phyloP scores from a whole-genome alignment of 805 yeast species.

The Nakazawaea ishiwadae region DNA sequence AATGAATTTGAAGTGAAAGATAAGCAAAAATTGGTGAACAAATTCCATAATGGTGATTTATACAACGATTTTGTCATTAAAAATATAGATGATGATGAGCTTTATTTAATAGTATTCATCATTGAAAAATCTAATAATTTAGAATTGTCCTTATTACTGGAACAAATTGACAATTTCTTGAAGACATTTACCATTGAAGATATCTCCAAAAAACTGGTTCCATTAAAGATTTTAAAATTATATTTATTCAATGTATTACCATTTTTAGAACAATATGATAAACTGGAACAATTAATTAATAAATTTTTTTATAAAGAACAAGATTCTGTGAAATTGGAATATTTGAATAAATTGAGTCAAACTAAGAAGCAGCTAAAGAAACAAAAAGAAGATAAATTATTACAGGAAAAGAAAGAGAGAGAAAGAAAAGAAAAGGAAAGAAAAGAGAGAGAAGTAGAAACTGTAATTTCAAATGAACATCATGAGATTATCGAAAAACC shows the following conservation, averaged over 20 bases:
- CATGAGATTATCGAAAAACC: no score
- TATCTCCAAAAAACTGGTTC: no score
- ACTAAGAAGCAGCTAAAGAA: background rate
- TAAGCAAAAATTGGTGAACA: background rate
- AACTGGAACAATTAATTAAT: constrained; percentile 15
- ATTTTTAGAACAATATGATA: constrained; percentile 15
- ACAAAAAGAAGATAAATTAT: background rate
- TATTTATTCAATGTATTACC: constrained; percentile 22
- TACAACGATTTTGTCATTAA: constrained; percentile 16
- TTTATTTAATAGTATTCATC: constrained; percentile 25
- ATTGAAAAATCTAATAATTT: constrained; percentile 25
- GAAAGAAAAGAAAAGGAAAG: no score
- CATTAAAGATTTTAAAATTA: constrained; percentile 19
- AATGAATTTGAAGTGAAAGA: constrained; percentile 10
- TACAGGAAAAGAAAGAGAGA: constrained; percentile 3
- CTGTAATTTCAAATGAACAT: background rate
- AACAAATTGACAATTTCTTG: constrained; percentile 22
- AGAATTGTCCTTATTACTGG: constrained; percentile 15
- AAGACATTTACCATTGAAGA: background rate
- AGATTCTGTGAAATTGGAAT: constrained; percentile 6
- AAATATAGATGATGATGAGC: constrained; percentile 20
- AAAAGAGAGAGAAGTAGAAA: no score
- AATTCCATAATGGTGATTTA: constrained; percentile 21
- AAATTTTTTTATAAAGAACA: constrained; percentile 2
- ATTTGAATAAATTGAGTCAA: constrained; percentile 1